A percentile compares a stretch with the other conserved stretches of the same genome.
These are phyloP conservation scores for Xylaria cubensis DNA, from an alignment of 495 filamentous ascomycete genomes.

Conservation along the genomic window DNA sequence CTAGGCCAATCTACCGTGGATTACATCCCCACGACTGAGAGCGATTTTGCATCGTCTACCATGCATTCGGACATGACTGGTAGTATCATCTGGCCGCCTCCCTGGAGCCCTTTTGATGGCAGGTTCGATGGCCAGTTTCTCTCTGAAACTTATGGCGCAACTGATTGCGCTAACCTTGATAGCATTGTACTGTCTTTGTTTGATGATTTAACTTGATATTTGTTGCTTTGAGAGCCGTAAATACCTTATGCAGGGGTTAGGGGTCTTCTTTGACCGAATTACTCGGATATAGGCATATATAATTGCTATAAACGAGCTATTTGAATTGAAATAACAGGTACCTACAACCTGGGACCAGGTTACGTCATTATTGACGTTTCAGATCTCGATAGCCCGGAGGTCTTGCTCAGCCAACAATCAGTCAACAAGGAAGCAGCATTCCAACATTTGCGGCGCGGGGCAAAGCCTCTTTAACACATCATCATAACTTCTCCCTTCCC, in stretches of 20 bases:
- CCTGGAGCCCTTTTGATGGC: conserved; percentile 21
- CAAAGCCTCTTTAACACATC: neutral
- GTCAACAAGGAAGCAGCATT: conserved; percentile 17
- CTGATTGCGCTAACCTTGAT: conserved; percentile 20
- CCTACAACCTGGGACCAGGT: neutral
- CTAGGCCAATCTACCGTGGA: neutral
- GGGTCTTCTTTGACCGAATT: neutral
- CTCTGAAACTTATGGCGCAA: conserved; percentile 19
- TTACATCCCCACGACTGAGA: neutral
- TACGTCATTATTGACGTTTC: conserved; percentile 23
- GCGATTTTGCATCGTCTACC: neutral
- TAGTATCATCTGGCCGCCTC: neutral
- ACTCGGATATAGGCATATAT: neutral
- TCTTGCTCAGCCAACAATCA: conserved; percentile 3
- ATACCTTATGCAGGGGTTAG: neutral
- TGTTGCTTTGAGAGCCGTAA: neutral
- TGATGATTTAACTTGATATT: conserved; percentile 21
- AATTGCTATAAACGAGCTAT: neutral
- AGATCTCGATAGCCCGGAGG: neutral
- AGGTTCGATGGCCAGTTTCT: conserved; percentile 11
- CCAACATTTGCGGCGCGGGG: conserved; percentile 14
- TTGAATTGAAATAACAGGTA: neutral
- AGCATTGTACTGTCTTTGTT: conserved; percentile 22
- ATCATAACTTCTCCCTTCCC: neutral
- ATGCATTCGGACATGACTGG: neutral